phyloP scores from a whole-genome alignment of 257 asterid species.

The Solanum neorickii region DNA sequence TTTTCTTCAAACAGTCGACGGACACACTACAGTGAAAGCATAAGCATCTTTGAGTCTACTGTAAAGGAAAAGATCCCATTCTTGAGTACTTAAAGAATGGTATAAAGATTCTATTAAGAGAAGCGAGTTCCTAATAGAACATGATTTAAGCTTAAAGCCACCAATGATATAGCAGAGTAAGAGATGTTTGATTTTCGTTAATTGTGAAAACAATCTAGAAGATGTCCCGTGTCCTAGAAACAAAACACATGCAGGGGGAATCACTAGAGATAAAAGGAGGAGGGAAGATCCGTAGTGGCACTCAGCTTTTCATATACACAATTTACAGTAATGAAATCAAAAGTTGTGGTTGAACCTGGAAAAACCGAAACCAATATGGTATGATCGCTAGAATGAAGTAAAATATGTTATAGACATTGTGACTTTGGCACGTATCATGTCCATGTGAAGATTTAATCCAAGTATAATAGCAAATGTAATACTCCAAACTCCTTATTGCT shows the following conservation, averaged over 20 bases:
- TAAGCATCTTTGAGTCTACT: not conserved
- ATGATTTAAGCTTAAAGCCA: not conserved
- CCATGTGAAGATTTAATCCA: constrained; percentile 22
- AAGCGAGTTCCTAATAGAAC: not conserved
- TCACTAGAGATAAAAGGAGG: not conserved
- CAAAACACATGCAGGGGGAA: not conserved
- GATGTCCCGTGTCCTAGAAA: not conserved
- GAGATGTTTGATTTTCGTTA: not conserved
- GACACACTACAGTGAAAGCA: constrained; percentile 41
- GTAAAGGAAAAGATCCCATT: not conserved
- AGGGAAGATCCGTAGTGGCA: not conserved
- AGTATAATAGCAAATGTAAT: constrained; percentile 63
- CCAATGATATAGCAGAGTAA: not conserved
- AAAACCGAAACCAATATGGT: constrained; percentile 82
- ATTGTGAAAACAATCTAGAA: not conserved
- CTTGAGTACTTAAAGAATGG: not conserved
- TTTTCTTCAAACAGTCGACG: constrained; percentile 68
- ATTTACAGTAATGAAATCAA: not conserved
- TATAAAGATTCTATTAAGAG: not conserved
- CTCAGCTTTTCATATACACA: not conserved
- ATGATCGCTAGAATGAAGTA: constrained; percentile 56
- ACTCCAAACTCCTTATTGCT: constrained; percentile 72
- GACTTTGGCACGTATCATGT: constrained; percentile 28
- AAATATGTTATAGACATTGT: constrained; percentile 45
- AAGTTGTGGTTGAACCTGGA: constrained; percentile 41